Conservation (phyloP, 805 yeast genomes). For the Candida sonorensis region DNA sequence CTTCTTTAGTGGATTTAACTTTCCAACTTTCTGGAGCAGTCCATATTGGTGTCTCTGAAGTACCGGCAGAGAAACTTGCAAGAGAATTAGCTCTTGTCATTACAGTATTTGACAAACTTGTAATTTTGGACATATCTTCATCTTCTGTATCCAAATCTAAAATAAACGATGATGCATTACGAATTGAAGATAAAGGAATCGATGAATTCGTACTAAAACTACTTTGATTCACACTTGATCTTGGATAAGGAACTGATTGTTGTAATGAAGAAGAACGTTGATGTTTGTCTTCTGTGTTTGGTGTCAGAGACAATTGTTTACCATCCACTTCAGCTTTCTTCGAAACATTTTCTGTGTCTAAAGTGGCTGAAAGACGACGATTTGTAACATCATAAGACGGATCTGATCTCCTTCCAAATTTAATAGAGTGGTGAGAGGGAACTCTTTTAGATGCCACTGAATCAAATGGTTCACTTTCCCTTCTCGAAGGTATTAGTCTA, state of each 20-base stretch:
- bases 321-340: too few species aligned
- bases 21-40: constrained; percentile 59
- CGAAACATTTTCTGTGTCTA: constrained; percentile 1
- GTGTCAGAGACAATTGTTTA: too few species aligned
- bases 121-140: constrained; percentile 14
- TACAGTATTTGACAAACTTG: constrained; percentile 11
- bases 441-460: constrained; percentile 1
- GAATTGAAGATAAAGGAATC: too few species aligned
- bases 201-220: too few species aligned
- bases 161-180: constrained; percentile 6
- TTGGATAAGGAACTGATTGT: too few species aligned
- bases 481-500: constrained; percentile 21
- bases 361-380: neutral
- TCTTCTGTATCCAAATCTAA: constrained; percentile 20
- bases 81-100: constrained; percentile 21
- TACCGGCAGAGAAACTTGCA: constrained; percentile 9
- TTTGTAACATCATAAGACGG: constrained; percentile 1
- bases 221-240: too few species aligned
- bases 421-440: constrained; percentile 1
- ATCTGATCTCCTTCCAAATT: constrained; percentile 10
- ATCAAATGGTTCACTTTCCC: constrained; percentile 18
- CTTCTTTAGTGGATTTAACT: constrained; percentile 31
- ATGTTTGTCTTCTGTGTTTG: too few species aligned
- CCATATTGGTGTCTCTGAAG: constrained; percentile 29
- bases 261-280: too few species aligned